Evolutionary conservation across 169 alveolate species (phyloP).

Genomic region (Perkinsus marinus): DNA sequence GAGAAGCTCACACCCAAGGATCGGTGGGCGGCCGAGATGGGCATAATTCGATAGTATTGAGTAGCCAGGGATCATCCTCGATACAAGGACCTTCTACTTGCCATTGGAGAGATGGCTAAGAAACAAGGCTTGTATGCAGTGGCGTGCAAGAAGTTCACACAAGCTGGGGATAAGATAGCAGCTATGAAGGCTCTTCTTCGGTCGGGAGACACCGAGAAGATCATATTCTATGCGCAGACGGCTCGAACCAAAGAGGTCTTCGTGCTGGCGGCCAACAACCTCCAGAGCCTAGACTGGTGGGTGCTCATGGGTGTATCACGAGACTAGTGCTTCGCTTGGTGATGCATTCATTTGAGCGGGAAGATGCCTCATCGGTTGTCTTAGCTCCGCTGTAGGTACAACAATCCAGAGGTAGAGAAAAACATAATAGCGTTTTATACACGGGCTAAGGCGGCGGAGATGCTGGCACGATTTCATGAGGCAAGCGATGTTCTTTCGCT

Average conservation of each 20-base stretch:
- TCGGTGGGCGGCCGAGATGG: background rate
- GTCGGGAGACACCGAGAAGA: conserved; percentile 55
- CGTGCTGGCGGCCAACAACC: conserved; percentile 60
- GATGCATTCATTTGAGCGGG: no score
- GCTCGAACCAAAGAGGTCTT: conserved; percentile 62
- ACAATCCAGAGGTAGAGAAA: conserved; percentile 55
- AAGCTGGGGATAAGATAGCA: conserved; percentile 55
- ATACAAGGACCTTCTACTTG: conserved; percentile 30
- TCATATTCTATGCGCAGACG: conserved; percentile 54
- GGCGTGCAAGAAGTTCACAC: conserved; percentile 61
- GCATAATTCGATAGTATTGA: conserved; percentile 31
- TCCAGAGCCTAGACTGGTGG: conserved; percentile 56
- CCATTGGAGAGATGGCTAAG: conserved; percentile 45
- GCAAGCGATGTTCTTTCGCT: background rate
- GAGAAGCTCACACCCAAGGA: conserved; percentile 42
- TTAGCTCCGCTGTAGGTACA: conserved; percentile 6
- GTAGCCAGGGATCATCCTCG: background rate
- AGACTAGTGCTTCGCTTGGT: no score
- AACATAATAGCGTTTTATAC: conserved; percentile 57
- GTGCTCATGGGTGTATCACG: background rate
- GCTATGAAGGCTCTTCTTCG: conserved; percentile 65
- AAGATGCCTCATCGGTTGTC: no score
- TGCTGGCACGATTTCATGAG: conserved; percentile 8
- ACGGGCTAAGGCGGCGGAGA: conserved; percentile 65
- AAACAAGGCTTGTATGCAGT: conserved; percentile 50